Evolutionary conservation across 192 early-diverging fungal species (phyloP).

Genomic region (Podochytrium sp.): DNA sequence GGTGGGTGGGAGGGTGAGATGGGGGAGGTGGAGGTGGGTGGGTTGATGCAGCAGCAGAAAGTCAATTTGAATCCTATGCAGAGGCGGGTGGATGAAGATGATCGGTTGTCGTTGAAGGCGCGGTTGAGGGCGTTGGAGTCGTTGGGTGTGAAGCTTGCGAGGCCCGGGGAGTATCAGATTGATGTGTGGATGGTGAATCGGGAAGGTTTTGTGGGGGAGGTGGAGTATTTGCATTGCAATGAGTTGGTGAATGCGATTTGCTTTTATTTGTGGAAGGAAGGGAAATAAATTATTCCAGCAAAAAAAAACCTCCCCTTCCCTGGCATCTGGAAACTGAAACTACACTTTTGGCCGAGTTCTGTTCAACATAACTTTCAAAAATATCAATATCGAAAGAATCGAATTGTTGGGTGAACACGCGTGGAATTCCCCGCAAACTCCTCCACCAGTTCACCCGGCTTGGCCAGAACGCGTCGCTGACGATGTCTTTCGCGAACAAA

Average conservation of each 20-base stretch:
- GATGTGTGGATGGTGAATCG: slow-evolving; percentile 46
- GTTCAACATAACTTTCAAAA: too few species aligned
- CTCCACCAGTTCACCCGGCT: too few species aligned
- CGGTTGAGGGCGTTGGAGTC: slow-evolving; percentile 6
- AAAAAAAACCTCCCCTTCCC: too few species aligned
- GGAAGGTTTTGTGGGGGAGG: slow-evolving; percentile 47
- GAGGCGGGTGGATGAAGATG: neutral
- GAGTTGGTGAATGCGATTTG: slow-evolving; percentile 51
- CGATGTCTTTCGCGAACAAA: too few species aligned
- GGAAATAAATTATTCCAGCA: too few species aligned
- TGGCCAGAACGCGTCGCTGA: too few species aligned
- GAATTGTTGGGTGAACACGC: too few species aligned
- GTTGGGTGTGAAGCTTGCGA: slow-evolving; percentile 21
- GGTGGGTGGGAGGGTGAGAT: neutral
- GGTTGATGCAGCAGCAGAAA: neutral
- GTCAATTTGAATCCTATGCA: neutral
- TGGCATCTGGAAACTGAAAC: too few species aligned
- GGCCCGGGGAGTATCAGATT: slow-evolving; percentile 33
- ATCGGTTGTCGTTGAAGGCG: slow-evolving; percentile 6
- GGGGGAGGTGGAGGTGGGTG: neutral
- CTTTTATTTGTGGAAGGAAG: slow-evolving; percentile 43
- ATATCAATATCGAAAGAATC: too few species aligned
- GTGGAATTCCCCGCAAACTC: too few species aligned
- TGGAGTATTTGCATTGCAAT: slow-evolving; percentile 48
- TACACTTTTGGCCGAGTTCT: too few species aligned